Evolutionary conservation across 345 rosid species (phyloP), one percentile per base, ranked within the genome.

Genomic region (Salix koriyanagi): DNA sequence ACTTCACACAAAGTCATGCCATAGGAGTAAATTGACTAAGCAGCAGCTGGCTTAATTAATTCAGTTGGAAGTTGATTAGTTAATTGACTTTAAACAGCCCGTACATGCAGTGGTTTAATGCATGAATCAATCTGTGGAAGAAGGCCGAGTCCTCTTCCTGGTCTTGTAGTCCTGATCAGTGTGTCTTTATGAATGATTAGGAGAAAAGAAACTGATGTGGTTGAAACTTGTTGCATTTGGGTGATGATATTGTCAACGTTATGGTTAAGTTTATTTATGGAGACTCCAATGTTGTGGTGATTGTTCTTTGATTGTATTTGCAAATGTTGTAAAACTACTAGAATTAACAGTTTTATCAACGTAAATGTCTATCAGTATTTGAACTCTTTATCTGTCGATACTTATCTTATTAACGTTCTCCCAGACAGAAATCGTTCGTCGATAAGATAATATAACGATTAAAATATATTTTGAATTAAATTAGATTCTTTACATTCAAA

Each of bases 201-300:
- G 3, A 18, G 19, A 36, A 48, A 34, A 34, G 18, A 26, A 70
- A 30, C 41, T 42, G 18, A n/a, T 28, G 30, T 65, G 50, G 39
- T 41, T 70, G 48, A 25, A 30, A 42, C 12, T 56, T 23, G 16
- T 50, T 52, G 75, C 48, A 39, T 65, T 56, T 76, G 67, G 36
- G 46, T 16, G 15, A 48, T 46, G 61, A 70, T 23, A n/a, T 9
- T 67, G 80, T 81, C 72, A 73, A 48, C 16, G 56, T 26, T 64
- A 4, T 39, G 26, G 79, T 28, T 67, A 58, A 39, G 42, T 14
- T 39, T 19, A 26, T 60, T 39, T 25, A 58, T 39, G 6, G 18
- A 75, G 75, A 46, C 18, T 16, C 30, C 9, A 11, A 26, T 67
- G 23, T 39, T 23, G 28, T 41, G 37, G 46, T 56, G 78, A 14